Percentiles rank a stretch among this genome's conserved stretches.
phyloP scores from a whole-genome alignment of 257 asterid genomes.

The Solanum okadae region DNA sequence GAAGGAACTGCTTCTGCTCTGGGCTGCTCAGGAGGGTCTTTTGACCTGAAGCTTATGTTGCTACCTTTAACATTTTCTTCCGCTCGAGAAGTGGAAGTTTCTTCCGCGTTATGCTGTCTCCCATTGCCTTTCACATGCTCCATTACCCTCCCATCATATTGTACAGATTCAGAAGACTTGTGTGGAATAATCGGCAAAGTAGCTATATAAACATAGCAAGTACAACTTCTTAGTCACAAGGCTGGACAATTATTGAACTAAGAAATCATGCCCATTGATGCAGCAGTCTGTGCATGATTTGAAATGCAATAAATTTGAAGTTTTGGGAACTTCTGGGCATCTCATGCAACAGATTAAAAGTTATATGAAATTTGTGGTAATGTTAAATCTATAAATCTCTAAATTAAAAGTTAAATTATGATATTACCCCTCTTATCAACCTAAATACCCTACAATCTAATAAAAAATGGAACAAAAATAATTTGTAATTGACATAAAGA shows the following conservation, averaged over 20 bases:
- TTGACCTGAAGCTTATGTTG: slow-evolving; percentile 23
- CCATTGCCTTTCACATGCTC: slow-evolving; percentile 46
- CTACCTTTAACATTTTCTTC: slow-evolving; percentile 41
- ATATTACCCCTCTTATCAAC: not conserved
- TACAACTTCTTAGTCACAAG: slow-evolving; percentile 1
- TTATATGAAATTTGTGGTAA: not conserved
- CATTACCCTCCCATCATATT: slow-evolving; percentile 40
- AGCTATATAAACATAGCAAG: slow-evolving; percentile 9
- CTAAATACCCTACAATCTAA: not conserved
- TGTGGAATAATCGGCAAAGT: slow-evolving; percentile 25
- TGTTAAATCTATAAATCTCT: not conserved
- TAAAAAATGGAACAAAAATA: not conserved
- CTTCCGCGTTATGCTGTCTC: slow-evolving; percentile 51
- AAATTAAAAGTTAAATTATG: not conserved
- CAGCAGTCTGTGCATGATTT: not conserved
- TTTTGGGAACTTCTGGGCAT: not conserved
- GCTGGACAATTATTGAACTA: not conserved
- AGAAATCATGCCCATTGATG: not conserved
- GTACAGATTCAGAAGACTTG: slow-evolving; percentile 45
- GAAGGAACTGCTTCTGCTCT: slow-evolving; percentile 46
- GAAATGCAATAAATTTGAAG: not conserved
- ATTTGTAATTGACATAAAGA: not conserved
- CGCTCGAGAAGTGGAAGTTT: slow-evolving; percentile 41
- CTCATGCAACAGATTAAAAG: not conserved
- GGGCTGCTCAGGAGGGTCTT: slow-evolving; percentile 39